Evolutionary conservation across 768 basidiomycete genomes (phyloP).

Genomic region (Boletus eberwhitei): DNA sequence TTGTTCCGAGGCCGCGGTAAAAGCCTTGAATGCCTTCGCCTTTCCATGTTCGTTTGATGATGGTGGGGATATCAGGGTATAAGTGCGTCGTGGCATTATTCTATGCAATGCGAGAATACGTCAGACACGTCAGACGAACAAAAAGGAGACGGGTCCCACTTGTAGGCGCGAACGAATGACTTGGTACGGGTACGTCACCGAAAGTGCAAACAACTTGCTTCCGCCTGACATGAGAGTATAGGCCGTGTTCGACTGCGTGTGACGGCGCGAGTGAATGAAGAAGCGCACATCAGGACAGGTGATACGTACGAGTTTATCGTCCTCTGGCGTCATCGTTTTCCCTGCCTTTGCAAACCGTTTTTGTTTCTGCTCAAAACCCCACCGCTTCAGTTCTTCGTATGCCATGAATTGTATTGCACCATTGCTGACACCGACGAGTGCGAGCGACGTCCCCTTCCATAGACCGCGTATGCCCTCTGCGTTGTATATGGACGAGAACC

Average conservation of each 20-base stretch:
- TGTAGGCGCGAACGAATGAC: slow-evolving; percentile 93
- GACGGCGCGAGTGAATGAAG: not conserved
- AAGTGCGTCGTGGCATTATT: slow-evolving; percentile 61
- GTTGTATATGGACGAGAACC: slow-evolving; percentile 64
- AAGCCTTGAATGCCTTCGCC: slow-evolving; percentile 83
- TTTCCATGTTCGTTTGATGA: slow-evolving; percentile 75
- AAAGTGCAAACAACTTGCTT: slow-evolving; percentile 83
- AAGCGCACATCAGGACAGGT: not conserved
- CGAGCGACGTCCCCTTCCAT: slow-evolving; percentile 84
- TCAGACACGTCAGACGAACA: not conserved
- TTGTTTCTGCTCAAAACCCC: slow-evolving; percentile 79
- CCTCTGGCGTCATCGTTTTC: slow-evolving; percentile 60
- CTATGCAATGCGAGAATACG: slow-evolving; percentile 31
- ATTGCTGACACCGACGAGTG: slow-evolving; percentile 89
- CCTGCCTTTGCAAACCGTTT: slow-evolving; percentile 59
- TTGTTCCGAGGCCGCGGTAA: slow-evolving; percentile 93
- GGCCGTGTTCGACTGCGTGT: slow-evolving; percentile 73
- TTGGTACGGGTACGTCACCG: slow-evolving; percentile 94
- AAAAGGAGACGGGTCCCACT: slow-evolving; percentile 39
- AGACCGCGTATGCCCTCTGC: slow-evolving; percentile 78
- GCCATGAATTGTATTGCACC: slow-evolving; percentile 95
- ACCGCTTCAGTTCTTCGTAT: slow-evolving; percentile 93
- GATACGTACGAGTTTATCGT: slow-evolving; percentile 79
- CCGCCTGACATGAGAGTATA: slow-evolving; percentile 91
- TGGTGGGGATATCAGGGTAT: slow-evolving; percentile 82